Conservation (phyloP, 2,329 filamentous ascomycete species). For the Xylaria sp. region DNA sequence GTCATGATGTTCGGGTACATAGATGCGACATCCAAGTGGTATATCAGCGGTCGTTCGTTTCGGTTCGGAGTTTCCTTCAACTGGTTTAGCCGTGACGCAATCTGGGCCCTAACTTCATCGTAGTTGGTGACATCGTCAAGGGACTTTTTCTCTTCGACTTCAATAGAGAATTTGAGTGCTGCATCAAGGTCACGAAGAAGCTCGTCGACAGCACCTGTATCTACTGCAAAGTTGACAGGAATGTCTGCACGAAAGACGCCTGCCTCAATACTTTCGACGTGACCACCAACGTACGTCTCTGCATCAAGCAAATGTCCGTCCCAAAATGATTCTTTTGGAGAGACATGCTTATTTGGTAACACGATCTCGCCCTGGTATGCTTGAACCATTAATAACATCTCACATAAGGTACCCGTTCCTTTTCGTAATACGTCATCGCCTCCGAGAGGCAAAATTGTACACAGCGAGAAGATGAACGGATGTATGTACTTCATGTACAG, state of each 20-base stretch:
- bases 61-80: conserved; percentile 87
- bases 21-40: conserved; percentile 97
- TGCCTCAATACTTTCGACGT: conserved; percentile 98
- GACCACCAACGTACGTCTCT: conserved; percentile 97
- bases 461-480: conserved; percentile 98
- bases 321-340: conserved; percentile 93
- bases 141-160: conserved; percentile 84
- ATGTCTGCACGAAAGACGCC: conserved; percentile 97
- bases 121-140: conserved; percentile 84
- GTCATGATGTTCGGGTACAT: conserved; percentile 99
- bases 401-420: conserved; percentile 97
- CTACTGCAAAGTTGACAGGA: conserved; percentile 92
- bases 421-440: conserved; percentile 94
- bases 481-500: conserved; percentile 99
- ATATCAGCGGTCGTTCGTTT: conserved; percentile 88
- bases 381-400: conserved; percentile 99
- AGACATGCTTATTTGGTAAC: conserved; percentile 93
- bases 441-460: conserved; percentile 92
- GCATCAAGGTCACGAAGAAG: conserved; percentile 86
- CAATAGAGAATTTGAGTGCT: conserved; percentile 87
- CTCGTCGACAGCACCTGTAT: conserved; percentile 88
- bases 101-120: conserved; percentile 85
- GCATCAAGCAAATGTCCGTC: conserved; percentile 96
- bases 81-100: conserved; percentile 73
- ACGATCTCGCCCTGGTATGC: conserved; percentile 93